These are phyloP conservation scores for Erythrophleum ivorense DNA, from an alignment of 331 rosid species.

Conservation along the genomic window DNA sequence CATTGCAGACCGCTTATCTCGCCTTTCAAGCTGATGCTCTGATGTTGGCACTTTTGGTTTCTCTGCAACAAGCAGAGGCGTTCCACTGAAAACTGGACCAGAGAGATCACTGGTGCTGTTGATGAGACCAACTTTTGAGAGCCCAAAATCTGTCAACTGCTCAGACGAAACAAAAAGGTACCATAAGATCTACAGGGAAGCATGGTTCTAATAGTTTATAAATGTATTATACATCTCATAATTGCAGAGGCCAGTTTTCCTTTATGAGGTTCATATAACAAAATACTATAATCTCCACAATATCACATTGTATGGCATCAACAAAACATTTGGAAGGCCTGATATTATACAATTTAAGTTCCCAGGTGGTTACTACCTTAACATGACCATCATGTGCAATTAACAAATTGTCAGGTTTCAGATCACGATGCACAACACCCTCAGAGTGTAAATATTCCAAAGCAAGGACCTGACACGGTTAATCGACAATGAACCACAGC, in stretches of 20 bases:
- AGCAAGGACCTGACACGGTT: conserved; percentile 73
- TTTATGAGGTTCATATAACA: too few relatives aligned
- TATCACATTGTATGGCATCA: too few relatives aligned
- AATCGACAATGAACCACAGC: too few relatives aligned
- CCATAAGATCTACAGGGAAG: too few relatives aligned
- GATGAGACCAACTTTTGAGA: conserved; percentile 96
- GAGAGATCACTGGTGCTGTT: conserved; percentile 95
- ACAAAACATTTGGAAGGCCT: too few relatives aligned
- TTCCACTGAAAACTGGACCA: conserved; percentile 83
- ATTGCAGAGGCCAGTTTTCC: too few relatives aligned
- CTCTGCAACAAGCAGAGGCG: conserved; percentile 72
- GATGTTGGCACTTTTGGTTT: conserved; percentile 61
- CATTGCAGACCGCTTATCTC: conserved; percentile 94
- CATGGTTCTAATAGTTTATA: too few relatives aligned
- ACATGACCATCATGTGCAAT: conserved; percentile 95
- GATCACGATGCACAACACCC: too few relatives aligned
- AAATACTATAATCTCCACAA: too few relatives aligned
- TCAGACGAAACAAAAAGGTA: conserved; percentile 35
- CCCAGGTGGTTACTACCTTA: too few relatives aligned
- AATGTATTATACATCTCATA: too few relatives aligned
- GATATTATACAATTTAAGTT: too few relatives aligned
- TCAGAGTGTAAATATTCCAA: conserved; percentile 91
- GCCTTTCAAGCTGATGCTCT: conserved; percentile 81
- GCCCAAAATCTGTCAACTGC: conserved; percentile 96
- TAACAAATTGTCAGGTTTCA: conserved; percentile 92